Evolutionary conservation across 306 rosid species (phyloP).

Genomic region (Cucumis hystrix): DNA sequence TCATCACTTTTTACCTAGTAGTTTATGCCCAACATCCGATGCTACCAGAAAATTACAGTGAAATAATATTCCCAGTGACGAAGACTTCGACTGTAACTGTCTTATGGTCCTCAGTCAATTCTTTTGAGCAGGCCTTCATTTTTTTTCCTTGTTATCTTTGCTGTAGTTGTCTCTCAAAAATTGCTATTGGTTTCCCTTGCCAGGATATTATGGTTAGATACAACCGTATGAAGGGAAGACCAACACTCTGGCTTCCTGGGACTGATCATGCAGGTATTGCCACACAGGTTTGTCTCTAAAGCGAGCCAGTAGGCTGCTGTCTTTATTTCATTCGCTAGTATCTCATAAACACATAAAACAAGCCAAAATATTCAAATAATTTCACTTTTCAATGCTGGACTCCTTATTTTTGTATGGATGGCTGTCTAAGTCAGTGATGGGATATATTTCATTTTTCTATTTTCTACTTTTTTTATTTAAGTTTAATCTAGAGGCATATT

Average conservation of each 20-base stretch:
- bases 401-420: background rate
- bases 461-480: slow-evolving; percentile 7
- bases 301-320: background rate
- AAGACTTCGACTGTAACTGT: background rate
- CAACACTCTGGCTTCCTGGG: slow-evolving; percentile 97
- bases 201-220: slow-evolving; percentile 97
- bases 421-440: background rate
- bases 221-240: slow-evolving; percentile 92
- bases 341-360: background rate
- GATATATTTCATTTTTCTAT: background rate
- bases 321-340: background rate
- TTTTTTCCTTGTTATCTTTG: background rate
- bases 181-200: slow-evolving; percentile 5
- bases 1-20: background rate
- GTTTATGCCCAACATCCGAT: background rate
- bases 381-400: background rate
- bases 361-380: background rate
- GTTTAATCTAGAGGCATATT: background rate
- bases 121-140: background rate
- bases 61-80: background rate
- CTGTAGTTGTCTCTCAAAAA: background rate
- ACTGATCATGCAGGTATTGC: slow-evolving; percentile 99
- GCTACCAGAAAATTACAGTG: background rate
- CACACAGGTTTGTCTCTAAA: slow-evolving; percentile 64
- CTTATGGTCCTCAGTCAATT: background rate